Evolutionary conservation across 768 basidiomycete species (phyloP).

Genomic region (Macrolepiota fuliginosa): DNA sequence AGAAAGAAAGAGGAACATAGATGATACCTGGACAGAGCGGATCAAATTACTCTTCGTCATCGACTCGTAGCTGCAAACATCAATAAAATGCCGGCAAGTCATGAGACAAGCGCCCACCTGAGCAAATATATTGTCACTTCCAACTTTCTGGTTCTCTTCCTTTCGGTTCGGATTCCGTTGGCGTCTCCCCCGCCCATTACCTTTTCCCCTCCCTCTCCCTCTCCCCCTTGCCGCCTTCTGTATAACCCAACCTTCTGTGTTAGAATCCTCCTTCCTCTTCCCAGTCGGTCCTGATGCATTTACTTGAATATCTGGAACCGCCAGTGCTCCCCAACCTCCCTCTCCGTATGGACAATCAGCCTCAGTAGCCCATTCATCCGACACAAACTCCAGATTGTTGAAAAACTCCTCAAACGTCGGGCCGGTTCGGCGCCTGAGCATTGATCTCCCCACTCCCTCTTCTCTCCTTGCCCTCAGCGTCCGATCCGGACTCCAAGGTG

Average conservation of each 20-base stretch:
- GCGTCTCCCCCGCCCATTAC: background rate
- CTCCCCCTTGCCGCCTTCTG: background rate
- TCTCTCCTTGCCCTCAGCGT: background rate
- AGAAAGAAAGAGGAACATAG: background rate
- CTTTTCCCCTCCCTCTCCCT: background rate
- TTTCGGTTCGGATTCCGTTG: background rate
- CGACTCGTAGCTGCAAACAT: conserved; percentile 3
- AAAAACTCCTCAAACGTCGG: conserved; percentile 9
- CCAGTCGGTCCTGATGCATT: background rate
- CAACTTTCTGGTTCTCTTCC: background rate
- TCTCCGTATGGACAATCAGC: background rate
- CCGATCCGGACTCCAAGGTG: background rate
- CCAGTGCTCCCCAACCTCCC: background rate
- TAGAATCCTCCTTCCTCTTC: background rate
- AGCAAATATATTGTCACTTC: conserved; percentile 4
- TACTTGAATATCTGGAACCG: background rate
- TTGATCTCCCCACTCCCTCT: background rate
- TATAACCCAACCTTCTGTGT: background rate
- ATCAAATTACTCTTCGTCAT: background rate
- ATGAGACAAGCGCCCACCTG: background rate
- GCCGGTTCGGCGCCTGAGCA: background rate
- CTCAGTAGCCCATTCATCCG: background rate
- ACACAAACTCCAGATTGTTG: background rate
- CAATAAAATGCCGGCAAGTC: background rate
- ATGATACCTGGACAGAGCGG: background rate